A percentile compares a stretch with the other conserved stretches of the same genome.
phyloP scores from a whole-genome alignment of 1,284 basidiomycete species.

The Sanghuangporus weigelae region DNA sequence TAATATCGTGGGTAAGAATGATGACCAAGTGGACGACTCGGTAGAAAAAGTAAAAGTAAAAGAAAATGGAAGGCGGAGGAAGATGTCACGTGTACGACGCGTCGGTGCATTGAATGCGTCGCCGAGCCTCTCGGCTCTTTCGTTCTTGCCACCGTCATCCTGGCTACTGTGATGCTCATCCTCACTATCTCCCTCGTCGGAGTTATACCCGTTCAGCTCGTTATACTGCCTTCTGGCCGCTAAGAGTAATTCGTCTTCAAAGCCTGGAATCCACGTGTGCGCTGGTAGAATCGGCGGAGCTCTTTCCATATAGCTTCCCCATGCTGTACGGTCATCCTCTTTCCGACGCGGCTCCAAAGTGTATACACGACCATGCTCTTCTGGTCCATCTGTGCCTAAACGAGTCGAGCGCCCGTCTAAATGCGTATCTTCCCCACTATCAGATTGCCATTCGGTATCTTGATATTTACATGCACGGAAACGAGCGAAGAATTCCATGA shows the following conservation, averaged over 20 bases:
- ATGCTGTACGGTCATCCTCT: slow-evolving; percentile 6
- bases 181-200: not conserved
- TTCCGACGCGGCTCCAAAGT: not conserved
- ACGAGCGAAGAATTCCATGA: not conserved
- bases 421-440: not conserved
- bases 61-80: not conserved
- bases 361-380: not conserved
- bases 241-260: slow-evolving; percentile 8
- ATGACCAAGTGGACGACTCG: not conserved
- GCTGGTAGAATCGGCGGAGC: slow-evolving; percentile 13
- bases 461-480: not conserved
- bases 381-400: not conserved
- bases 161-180: not conserved
- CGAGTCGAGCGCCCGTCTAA: not conserved
- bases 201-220: not conserved
- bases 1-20: slow-evolving; percentile 12
- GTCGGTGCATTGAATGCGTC: not conserved
- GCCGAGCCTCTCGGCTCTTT: not conserved
- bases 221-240: not conserved
- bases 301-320: slow-evolving; percentile 13
- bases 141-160: not conserved
- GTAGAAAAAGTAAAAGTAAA: not conserved
- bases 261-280: slow-evolving; percentile 11
- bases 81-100: slow-evolving; percentile 1
- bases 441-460: not conserved